A percentile compares a stretch with the other conserved stretches of the same genome.
Evolutionary conservation across 177 flowering plant genomes (phyloP).

Genomic region (Vitis hybrid): DNA sequence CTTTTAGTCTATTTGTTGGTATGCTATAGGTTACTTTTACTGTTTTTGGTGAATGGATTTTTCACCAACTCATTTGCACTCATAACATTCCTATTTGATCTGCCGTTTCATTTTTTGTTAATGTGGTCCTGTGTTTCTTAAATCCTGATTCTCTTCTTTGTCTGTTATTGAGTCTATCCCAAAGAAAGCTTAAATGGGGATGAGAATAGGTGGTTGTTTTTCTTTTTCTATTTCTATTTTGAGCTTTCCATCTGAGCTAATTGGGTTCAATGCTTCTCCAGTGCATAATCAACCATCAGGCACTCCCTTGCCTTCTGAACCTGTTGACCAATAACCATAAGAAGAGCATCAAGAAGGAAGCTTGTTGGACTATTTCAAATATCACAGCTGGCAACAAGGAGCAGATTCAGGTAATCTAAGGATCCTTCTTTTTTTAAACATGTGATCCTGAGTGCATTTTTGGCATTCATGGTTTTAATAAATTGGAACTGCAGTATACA

Average conservation of each 20-base stretch:
- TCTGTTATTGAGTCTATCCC: background rate
- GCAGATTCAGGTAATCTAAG: conserved; percentile 39
- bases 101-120: background rate
- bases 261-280: conserved; percentile 2
- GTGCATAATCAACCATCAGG: conserved; percentile 40
- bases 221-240: too few relatives aligned
- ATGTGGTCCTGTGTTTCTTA: background rate
- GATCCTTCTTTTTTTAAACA: background rate
- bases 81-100: background rate
- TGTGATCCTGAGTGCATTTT: background rate
- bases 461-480: background rate
- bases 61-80: background rate
- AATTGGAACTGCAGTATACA: too few relatives aligned
- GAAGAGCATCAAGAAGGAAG: conserved; percentile 60
- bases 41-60: too few relatives aligned
- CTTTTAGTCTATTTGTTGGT: too few relatives aligned
- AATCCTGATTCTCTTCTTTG: background rate
- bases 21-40: too few relatives aligned
- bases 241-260: background rate
- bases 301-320: conserved; percentile 43
- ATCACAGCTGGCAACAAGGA: conserved; percentile 59
- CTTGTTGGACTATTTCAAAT: conserved; percentile 60
- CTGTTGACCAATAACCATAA: conserved; percentile 40
- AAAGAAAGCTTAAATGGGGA: background rate
- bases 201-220: background rate